Base-by-base conservation (phyloP, 2,329 filamentous ascomycete species). In the Lithohypha guttulata region DNA sequence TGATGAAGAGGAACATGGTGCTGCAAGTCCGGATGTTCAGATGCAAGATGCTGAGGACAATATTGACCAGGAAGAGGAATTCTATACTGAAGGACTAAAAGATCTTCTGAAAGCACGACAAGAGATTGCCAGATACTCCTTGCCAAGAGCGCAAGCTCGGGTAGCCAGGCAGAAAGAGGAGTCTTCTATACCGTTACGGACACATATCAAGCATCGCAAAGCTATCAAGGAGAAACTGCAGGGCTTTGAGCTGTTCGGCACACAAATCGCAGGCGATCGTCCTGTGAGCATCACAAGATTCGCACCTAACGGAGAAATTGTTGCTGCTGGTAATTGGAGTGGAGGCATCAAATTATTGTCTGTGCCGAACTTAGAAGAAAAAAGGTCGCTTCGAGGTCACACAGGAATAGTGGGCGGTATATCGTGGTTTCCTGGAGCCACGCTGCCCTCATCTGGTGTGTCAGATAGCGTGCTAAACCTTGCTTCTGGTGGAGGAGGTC, bases 281-380 rank as follows among this genome's bases (percentile, higher is more conserved):
- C 84, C 93, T 14, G 77, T 98, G 40, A 89, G 86, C 60, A 89
- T 96, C 63, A 84, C 85, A 33, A 77, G 91, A 41, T 87, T 98
- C 62, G 79, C 89, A 6, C 91, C 91, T 1, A 81, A 83, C 53
- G 84, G 85, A 11, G 71, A 89, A 57, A 70, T 81, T 7, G 73
- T 96, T 23, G 91, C 89, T 2, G 84, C 85, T 2, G 91, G 91
- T 26, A 94, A 93, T 55, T 96, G 87, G 85, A 83, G 79, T 36
- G 91, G 91, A 37, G 81, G 84, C 35, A 79, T 98, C 48, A 89
- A 86, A 53, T 64, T 98, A 42, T 73, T 96, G 43, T 77, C 81
- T 42, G 79, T 95, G 14, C 89, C 87, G 2, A 82, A 79, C 51
- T 65, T 98, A 46, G 77, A 86, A 33, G 79, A 83, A 51, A 86